Percentiles rank a stretch among this genome's conserved stretches.
Conservation (phyloP, 495 filamentous ascomycete genomes). For the Lichenothelia convexa region DNA sequence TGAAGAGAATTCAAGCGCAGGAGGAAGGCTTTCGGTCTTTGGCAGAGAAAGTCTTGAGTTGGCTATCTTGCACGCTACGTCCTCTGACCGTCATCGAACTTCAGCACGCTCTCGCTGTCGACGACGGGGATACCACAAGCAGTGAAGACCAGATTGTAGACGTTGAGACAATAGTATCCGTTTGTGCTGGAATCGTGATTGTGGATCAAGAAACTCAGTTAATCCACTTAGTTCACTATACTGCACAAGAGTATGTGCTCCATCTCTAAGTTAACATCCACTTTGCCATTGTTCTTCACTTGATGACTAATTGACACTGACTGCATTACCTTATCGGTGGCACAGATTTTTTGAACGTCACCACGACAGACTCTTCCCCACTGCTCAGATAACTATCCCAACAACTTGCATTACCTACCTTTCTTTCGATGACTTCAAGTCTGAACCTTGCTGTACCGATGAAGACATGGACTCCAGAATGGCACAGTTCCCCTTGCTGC, state of each 20-base stretch:
- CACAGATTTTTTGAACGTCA: slow-evolving; percentile 27
- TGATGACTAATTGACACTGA: too few relatives aligned
- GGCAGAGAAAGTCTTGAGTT: slow-evolving; percentile 23
- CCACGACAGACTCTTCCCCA: slow-evolving; percentile 18
- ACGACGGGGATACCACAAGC: slow-evolving; percentile 14
- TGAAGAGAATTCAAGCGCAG: slow-evolving; percentile 28
- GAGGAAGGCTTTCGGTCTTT: slow-evolving; percentile 10
- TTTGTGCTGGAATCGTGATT: slow-evolving; percentile 35
- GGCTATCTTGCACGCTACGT: slow-evolving; percentile 27
- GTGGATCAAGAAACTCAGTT: slow-evolving; percentile 27
- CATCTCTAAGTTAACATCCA: too few relatives aligned
- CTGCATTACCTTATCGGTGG: too few relatives aligned
- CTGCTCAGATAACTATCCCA: slow-evolving; percentile 20
- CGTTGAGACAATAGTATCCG: slow-evolving; percentile 24
- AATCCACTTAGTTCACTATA: slow-evolving; percentile 37
- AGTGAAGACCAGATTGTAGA: slow-evolving; percentile 23
- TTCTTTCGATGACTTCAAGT: slow-evolving; percentile 20
- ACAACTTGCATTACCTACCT: slow-evolving; percentile 28
- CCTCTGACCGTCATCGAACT: slow-evolving; percentile 27
- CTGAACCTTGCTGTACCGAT: slow-evolving; percentile 14
- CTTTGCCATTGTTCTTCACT: too few relatives aligned
- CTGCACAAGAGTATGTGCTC: slow-evolving; percentile 36
- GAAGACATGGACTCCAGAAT: slow-evolving; percentile 16
- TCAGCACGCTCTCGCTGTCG: slow-evolving; percentile 28
- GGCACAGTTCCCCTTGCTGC: slow-evolving; percentile 18